Evolutionary conservation across 2,329 filamentous ascomycete species (phyloP).

Genomic region (Hyphodiscus sp.): DNA sequence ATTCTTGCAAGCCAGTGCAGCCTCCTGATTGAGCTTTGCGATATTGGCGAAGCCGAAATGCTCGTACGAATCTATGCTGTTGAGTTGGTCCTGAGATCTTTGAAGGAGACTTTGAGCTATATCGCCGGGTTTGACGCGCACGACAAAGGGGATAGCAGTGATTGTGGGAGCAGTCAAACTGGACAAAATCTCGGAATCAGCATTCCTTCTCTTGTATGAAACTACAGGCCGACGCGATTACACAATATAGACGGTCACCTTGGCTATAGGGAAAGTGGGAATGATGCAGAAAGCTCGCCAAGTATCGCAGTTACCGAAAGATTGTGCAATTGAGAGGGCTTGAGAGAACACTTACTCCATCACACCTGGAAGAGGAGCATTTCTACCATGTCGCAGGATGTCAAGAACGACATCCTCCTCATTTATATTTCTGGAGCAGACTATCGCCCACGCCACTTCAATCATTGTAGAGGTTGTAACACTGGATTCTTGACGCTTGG

Average conservation of each 20-base stretch:
- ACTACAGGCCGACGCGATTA: no score
- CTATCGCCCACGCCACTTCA: conserved; percentile 35
- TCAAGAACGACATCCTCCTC: not conserved
- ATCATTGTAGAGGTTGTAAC: conserved; percentile 29
- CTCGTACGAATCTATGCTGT: not conserved
- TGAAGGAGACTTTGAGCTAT: not conserved
- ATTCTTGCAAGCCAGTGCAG: not conserved
- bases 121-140: not conserved
- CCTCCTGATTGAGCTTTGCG: not conserved
- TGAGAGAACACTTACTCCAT: not conserved
- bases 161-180: not conserved
- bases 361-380: not conserved
- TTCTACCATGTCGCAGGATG: not conserved
- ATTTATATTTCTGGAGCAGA: conserved; percentile 7
- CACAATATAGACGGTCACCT: no score
- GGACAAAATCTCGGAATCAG: no score
- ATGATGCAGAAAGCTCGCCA: no score
- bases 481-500: not conserved
- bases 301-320: no score
- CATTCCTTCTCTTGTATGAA: no score
- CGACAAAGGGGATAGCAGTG: not conserved
- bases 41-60: not conserved
- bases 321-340: no score
- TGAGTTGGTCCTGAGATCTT: not conserved
- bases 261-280: no score